These are phyloP conservation scores for Suillus alpinus DNA, from an alignment of 768 basidiomycete genomes.

Conservation along the genomic window DNA sequence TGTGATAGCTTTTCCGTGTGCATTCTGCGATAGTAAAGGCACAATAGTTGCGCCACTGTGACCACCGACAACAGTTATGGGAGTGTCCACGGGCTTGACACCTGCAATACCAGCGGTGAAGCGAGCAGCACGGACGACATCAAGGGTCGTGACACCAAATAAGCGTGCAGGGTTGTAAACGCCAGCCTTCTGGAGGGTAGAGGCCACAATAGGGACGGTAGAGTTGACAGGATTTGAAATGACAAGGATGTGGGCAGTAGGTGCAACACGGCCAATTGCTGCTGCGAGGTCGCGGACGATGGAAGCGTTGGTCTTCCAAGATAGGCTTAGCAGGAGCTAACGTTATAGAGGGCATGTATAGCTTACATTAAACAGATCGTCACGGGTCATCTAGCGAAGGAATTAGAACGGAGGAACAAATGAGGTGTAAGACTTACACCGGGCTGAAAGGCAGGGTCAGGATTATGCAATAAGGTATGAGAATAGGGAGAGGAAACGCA, in stretches of 20 bases:
- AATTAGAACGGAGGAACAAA: slow-evolving; percentile 23
- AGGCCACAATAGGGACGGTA: slow-evolving; percentile 95
- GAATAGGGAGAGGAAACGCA: slow-evolving; percentile 30
- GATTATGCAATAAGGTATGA: slow-evolving; percentile 4
- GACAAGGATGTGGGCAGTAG: slow-evolving; percentile 90
- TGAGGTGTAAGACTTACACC: slow-evolving; percentile 57
- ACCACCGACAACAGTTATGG: slow-evolving; percentile 88
- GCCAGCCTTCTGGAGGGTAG: slow-evolving; percentile 86
- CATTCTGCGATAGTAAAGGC: slow-evolving; percentile 85
- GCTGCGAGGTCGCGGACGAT: slow-evolving; percentile 96
- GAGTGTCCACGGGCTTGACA: slow-evolving; percentile 60
- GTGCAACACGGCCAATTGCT: slow-evolving; percentile 80
- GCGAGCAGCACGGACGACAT: slow-evolving; percentile 93
- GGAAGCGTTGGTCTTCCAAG: slow-evolving; percentile 84
- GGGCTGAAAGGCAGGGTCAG: slow-evolving; percentile 51
- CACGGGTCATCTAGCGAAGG: slow-evolving; percentile 80
- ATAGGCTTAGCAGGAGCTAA: neutral
- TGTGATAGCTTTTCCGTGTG: slow-evolving; percentile 64
- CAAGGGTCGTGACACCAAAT: slow-evolving; percentile 98
- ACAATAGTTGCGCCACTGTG: slow-evolving; percentile 98
- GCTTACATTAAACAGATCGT: slow-evolving; percentile 92
- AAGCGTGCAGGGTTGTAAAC: slow-evolving; percentile 86
- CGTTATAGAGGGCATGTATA: neutral
- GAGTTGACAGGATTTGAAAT: slow-evolving; percentile 99
- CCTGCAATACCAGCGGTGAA: slow-evolving; percentile 78